Evolutionary conservation across 768 basidiomycete genomes (phyloP), one percentile per base, ranked within the genome.

Genomic region (Tulasnella sp.): DNA sequence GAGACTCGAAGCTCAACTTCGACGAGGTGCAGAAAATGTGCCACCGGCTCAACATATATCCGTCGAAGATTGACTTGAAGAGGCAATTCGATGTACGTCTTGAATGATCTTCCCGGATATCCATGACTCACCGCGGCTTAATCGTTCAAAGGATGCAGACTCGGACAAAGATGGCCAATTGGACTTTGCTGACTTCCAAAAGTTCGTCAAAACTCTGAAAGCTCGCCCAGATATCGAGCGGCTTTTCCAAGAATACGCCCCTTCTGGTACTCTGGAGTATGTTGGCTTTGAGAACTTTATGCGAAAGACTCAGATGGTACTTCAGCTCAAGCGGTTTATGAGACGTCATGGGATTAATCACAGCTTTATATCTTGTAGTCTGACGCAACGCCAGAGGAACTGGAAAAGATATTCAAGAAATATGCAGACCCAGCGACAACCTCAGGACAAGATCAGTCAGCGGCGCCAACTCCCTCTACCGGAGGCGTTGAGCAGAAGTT

Each of bases 181-280:
- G 37, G 87, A 93, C 78, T 94, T 94, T 77, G 74, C 82, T 1
- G 89, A 88, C 72, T 98, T 96, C 79, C 89, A 90, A 75, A 83
- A 81, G 14, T 94, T 98, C 74, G 90, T 95, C 75, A 91, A 89
- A 77, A 79, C 88, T 37, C 84, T 97, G 71, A 95, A 94, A 78
- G 83, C 85, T n/a, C 87, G 96, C 17, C 89, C 91, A 0, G 96
- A 98, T 64, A 79, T 98, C 0, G 88, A 91, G 69, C 77, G 81
- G 0, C 79, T 97, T 8, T 90, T 89, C 79, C 81, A 80, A 73
- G 80, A 78, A 36, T 74, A 87, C 32, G 78, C 78, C 41, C 79
- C 73, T 0, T 70, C 80, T 1, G 83, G 83, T 52, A 76, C 63
- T 9, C 79, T 85, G 66, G 80, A 78, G 73, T 83, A 78, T 67